Evolutionary conservation across 768 basidiomycete genomes (phyloP).

Genomic region (Agaricus sinodeliciosus): DNA sequence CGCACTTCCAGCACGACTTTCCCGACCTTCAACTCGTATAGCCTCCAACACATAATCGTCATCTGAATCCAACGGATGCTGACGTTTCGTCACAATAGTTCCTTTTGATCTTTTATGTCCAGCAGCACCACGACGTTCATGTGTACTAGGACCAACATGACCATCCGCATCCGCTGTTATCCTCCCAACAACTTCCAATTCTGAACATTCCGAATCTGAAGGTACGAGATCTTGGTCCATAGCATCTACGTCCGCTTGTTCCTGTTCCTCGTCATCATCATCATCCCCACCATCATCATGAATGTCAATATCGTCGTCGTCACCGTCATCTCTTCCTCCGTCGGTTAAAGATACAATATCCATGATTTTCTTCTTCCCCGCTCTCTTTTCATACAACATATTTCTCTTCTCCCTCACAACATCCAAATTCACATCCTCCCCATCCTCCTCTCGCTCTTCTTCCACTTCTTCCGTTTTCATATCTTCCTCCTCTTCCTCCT

Average conservation of each 20-base stretch:
- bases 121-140: not conserved
- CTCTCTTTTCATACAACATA: slow-evolving; percentile 13
- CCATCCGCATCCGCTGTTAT: not conserved
- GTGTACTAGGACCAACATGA: not conserved
- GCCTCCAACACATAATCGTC: slow-evolving; percentile 2
- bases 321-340: too few relatives aligned
- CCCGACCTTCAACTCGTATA: not conserved
- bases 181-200: slow-evolving; percentile 15
- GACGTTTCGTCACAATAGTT: not conserved
- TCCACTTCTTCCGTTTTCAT: slow-evolving; percentile 18
- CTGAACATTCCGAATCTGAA: slow-evolving; percentile 36
- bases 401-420: slow-evolving; percentile 8
- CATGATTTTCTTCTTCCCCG: slow-evolving; percentile 2
- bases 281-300: slow-evolving; percentile 8
- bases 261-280: slow-evolving; percentile 33
- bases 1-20: too few relatives aligned
- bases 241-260: slow-evolving; percentile 57
- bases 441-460: slow-evolving; percentile 1
- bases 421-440: slow-evolving; percentile 13
- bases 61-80: not conserved
- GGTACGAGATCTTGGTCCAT: slow-evolving; percentile 65
- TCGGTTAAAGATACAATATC: too few relatives aligned
- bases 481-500: slow-evolving; percentile 33
- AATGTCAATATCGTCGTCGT: too few relatives aligned
- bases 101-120: too few relatives aligned